Evolutionary conservation across 1,284 basidiomycete genomes (phyloP), one percentile per base, ranked within the genome.

Genomic region (Acaromyces ingoldii): DNA sequence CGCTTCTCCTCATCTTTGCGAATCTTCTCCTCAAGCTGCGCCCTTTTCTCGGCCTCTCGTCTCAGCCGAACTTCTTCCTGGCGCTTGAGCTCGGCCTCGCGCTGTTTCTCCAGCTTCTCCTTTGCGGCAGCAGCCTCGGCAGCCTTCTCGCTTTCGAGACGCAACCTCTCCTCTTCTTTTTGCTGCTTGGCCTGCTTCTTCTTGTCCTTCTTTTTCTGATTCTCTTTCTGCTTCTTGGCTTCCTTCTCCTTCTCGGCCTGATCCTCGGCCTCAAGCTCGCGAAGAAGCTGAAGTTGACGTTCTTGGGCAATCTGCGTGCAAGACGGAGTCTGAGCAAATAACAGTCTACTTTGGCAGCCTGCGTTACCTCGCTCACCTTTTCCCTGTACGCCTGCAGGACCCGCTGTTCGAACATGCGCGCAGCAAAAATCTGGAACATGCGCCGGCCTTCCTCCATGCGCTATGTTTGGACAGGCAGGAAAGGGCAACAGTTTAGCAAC

Each of bases 371-470:
- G 17, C 55, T 15, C 37, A 72, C 67, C 66, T 85, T 85, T 78
- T 92, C 91, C 50, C 89, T 85, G 75, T 91, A 93, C 4, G 90
- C 88, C 64, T 90, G 86, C 49, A 96, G 83, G 34, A 97, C 93
- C 24, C 93, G 85, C 77, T 96, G 91, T 79, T 98, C 93, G 76
- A 98, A 97, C 91, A 97, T 95, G 52, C 95, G 85, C 34, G 93
- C 93, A n/a, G 93, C 93, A 75, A 97, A 98, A 78, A 98, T 96
- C 64, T 91, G 91, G 80, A 98, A 98, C 93, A 98, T 98, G 50
- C 90, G 85, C 77, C 92, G 90, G 66, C 93, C 93, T 78, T 98
- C 93, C 77, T 96, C 91, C 85, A 92, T 90, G 77, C 93, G 91
- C 79, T 97, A 89, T 44, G 34, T 65, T 59, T 24, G 70, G 55